Base-by-base conservation (phyloP, 805 yeast species). In the Wickerhamomyces xylosicus region DNA sequence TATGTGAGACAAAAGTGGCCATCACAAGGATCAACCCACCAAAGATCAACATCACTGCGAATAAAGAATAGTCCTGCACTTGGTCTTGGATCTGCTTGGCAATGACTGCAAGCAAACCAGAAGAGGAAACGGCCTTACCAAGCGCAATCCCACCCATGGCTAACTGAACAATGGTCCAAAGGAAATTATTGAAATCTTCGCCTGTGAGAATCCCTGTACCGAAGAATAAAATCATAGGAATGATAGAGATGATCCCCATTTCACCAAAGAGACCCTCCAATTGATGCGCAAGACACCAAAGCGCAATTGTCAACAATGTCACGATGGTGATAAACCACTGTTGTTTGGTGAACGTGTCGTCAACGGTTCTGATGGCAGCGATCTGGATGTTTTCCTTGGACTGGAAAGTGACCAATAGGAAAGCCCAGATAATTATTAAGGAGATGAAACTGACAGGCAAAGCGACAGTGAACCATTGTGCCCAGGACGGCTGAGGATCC, bases 71-170 rank as follows among this genome's bases (percentile, higher is more conserved):
- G 25, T 71, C 77, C 41, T 70, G 71, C n/a, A 90, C 84, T 41
- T 71, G 62, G 2, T 59, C 52, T 53, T 84, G 86, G 42, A 92
- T 83, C 1, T 66, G 57, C 3, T 62, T 47, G 0, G 98, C 97
- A 43, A 89, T 79, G 0, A 90, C 79, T 6, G 77, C 69, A 41
- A 90, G 68, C 40, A 90, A 66, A 0, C 97, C 97, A 2, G 95
- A 85, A 8, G 92, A 79, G 1, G 95, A 77, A 1, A 90, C 97
- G 0, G 95, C 95, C 57, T 86, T 87, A 41, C 98, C 98, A 37
- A 90, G 66, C 0, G 96, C 95, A 38, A 90, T 74, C 45, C 98
- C 98, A 25, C 98, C 98, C 98, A 90, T 92, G 4, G 97, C 97
- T 46, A 90, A 68, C 34, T 90, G 77, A 9, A 92, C 92, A 50